phyloP scores from a whole-genome alignment of 2,329 filamentous ascomycete genomes.

The Thermoascus crustaceus region DNA sequence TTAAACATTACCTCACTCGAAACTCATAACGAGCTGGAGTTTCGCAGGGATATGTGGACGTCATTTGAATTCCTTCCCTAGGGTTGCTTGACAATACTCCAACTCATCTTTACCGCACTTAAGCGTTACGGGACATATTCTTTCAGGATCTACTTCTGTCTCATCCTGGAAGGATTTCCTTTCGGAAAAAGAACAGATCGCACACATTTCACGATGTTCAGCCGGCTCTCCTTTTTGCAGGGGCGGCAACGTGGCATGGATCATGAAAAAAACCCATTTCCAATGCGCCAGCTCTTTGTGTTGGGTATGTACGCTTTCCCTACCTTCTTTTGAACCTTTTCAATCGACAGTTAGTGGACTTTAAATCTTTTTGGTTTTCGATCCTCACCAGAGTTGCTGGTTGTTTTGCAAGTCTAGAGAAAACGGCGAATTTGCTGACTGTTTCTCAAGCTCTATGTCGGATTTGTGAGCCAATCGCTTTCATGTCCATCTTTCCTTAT shows the following conservation, averaged over 20 bases:
- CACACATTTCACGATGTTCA: constrained; percentile 21
- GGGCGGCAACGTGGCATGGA: constrained; percentile 19
- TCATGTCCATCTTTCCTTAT: constrained; percentile 99
- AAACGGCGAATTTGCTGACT: constrained; percentile 10
- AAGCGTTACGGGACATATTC: too few relatives aligned
- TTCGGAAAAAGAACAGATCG: too few relatives aligned
- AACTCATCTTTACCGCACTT: too few relatives aligned
- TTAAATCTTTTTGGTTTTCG: not conserved
- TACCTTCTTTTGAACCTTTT: not conserved
- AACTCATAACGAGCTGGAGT: too few relatives aligned
- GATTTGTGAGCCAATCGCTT: constrained; percentile 96
- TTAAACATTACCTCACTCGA: too few relatives aligned
- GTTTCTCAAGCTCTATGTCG: constrained; percentile 65
- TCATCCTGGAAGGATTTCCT: too few relatives aligned
- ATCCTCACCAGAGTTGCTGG: not conserved
- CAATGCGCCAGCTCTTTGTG: constrained; percentile 49
- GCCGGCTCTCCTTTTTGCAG: constrained; percentile 26
- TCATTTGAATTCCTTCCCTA: too few relatives aligned
- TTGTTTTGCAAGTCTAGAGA: not conserved
- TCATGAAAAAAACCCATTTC: constrained; percentile 42
- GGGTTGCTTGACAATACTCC: too few relatives aligned
- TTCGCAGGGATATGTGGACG: too few relatives aligned
- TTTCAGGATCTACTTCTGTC: too few relatives aligned
- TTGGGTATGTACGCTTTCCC: constrained; percentile 43
- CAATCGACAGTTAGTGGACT: not conserved